Conservation (phyloP, 2,329 filamentous ascomycete genomes). For the Colletotrichum sp. region DNA sequence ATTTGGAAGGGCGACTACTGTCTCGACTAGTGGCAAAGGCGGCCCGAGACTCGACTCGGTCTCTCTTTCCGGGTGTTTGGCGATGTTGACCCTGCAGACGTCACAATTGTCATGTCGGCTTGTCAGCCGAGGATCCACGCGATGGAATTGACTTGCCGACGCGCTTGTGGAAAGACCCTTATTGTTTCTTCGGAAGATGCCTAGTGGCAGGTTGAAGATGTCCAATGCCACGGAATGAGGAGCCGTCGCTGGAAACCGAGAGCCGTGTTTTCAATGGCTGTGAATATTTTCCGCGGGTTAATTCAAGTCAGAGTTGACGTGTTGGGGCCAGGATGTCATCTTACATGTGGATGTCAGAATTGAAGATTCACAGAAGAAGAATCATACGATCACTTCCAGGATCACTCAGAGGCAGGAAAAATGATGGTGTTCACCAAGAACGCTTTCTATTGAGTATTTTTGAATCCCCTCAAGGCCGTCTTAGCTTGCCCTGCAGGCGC, state of each 20-base stretch:
- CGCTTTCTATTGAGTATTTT: background rate
- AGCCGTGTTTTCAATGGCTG: background rate
- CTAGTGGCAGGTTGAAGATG: background rate
- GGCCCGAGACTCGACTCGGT: background rate
- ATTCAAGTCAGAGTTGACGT: background rate
- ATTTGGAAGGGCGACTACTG: background rate
- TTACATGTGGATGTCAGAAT: background rate
- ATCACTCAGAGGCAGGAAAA: background rate
- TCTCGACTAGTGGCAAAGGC: background rate
- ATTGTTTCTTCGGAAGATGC: background rate
- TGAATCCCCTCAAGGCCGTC: background rate
- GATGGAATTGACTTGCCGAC: background rate
- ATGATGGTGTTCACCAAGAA: background rate
- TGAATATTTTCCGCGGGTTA: background rate
- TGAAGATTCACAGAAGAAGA: background rate
- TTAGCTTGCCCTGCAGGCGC: background rate
- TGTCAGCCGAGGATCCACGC: background rate
- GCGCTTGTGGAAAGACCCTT: background rate
- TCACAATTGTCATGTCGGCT: background rate
- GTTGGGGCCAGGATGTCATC: accelerated
- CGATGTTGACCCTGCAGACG: background rate
- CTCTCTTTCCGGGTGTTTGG: background rate
- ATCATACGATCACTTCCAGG: background rate
- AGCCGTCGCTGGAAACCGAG: background rate
- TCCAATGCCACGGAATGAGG: no score